Conservation (phyloP, 2,329 filamentous ascomycete genomes). For the Fusarium foetens region DNA sequence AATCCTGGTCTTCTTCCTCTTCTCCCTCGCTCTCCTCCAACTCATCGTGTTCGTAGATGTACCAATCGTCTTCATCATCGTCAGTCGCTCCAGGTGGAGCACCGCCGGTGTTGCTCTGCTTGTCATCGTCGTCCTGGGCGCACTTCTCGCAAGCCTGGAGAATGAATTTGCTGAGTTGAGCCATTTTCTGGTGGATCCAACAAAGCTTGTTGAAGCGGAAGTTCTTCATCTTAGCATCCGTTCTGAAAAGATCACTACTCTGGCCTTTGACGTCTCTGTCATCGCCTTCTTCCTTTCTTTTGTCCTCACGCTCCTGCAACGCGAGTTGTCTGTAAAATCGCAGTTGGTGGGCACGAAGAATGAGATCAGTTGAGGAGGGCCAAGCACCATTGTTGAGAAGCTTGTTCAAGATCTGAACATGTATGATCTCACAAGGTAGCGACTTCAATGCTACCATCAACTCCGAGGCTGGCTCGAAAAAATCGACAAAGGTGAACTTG, state of each 20-base stretch:
- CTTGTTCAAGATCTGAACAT: constrained; percentile 48
- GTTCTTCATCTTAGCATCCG: constrained; percentile 10
- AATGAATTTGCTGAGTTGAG: constrained; percentile 5
- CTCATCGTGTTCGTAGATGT: neutral
- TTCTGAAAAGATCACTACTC: constrained; percentile 4
- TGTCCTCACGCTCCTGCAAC: neutral
- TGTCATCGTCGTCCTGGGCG: neutral
- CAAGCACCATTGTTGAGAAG: constrained; percentile 21
- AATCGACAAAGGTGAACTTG: constrained; percentile 50
- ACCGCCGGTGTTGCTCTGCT: neutral
- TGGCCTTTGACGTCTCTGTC: neutral
- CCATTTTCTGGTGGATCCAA: neutral
- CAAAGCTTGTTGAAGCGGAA: neutral
- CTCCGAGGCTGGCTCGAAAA: constrained; percentile 46
- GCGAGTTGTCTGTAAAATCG: constrained; percentile 19
- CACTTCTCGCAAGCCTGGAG: constrained; percentile 28
- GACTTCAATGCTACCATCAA: constrained; percentile 47
- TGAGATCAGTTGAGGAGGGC: neutral
- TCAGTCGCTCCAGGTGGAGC: neutral
- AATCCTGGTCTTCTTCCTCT: neutral
- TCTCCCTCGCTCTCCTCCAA: neutral
- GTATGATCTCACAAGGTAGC: constrained; percentile 51
- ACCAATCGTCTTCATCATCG: neutral
- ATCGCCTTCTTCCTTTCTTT: neutral
- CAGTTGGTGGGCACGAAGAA: constrained; percentile 22